Conservation (phyloP, 108 stramenopile genomes). For the Nitzschia inconspicua region DNA sequence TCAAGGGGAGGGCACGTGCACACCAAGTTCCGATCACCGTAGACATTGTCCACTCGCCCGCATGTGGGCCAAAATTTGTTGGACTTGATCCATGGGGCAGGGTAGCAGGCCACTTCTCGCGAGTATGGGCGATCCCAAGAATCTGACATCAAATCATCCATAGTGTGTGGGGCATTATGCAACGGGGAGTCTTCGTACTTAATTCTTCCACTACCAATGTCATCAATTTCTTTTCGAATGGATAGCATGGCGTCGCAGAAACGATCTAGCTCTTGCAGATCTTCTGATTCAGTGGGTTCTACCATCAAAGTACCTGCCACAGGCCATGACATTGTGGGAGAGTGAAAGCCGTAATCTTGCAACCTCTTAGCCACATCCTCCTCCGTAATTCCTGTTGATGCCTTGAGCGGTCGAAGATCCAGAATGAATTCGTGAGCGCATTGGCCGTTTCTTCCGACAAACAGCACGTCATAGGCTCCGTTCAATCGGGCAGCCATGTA, state of each 20-base stretch:
- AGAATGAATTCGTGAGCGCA: constrained; percentile 99
- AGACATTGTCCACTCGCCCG: constrained; percentile 96
- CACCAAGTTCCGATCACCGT: constrained; percentile 96
- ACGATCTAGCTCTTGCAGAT: constrained; percentile 95
- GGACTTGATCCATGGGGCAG: constrained; percentile 91
- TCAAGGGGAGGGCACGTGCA: constrained; percentile 95
- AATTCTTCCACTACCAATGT: constrained; percentile 89
- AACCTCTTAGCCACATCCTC: constrained; percentile 97
- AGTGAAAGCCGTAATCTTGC: constrained; percentile 99
- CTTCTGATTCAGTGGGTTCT: constrained; percentile 98
- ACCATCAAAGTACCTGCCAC: constrained; percentile 98
- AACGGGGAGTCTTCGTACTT: constrained; percentile 88
- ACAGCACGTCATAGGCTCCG: constrained; percentile 90
- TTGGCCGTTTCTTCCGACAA: constrained; percentile 93
- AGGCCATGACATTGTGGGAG: constrained; percentile 99
- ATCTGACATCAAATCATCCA: constrained; percentile 76
- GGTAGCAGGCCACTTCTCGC: constrained; percentile 88
- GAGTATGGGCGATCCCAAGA: constrained; percentile 92
- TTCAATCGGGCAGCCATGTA: constrained; percentile 97
- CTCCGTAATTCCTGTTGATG: constrained; percentile 90
- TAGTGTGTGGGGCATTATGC: constrained; percentile 95
- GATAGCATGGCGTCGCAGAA: constrained; percentile 98
- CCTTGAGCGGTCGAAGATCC: constrained; percentile 94
- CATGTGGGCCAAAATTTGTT: constrained; percentile 99
- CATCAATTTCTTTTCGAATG: constrained; percentile 97